Conservation (phyloP, 2,329 filamentous ascomycete genomes). For the Fusarium luffae region DNA sequence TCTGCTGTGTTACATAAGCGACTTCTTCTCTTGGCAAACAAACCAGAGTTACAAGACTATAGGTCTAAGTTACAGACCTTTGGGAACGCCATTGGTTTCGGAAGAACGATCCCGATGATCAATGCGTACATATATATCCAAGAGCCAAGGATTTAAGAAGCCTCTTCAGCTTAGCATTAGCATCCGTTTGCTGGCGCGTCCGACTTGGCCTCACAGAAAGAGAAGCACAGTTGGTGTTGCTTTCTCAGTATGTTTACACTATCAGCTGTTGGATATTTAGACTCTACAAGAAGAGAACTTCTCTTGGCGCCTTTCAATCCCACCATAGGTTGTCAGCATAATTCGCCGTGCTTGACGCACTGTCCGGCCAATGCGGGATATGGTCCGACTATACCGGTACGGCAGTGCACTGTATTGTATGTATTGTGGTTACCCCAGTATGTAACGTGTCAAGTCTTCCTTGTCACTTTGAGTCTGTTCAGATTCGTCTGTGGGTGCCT, state of each 20-base stretch:
- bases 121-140: neutral
- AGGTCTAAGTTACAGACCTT: slow-evolving; percentile 2
- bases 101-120: slow-evolving; percentile 1
- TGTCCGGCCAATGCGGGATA: slow-evolving; percentile 6
- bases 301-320: slow-evolving; percentile 6
- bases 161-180: neutral
- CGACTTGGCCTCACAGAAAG: neutral
- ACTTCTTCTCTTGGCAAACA: neutral
- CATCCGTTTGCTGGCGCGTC: neutral
- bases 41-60: neutral
- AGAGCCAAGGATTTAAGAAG: neutral
- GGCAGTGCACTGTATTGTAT: neutral
- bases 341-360: slow-evolving; percentile 10
- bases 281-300: neutral
- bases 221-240: neutral
- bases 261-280: neutral
- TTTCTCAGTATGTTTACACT: neutral
- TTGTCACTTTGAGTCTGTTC: slow-evolving; percentile 33
- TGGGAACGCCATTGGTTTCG: slow-evolving; percentile 1
- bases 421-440: slow-evolving; percentile 28
- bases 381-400: neutral
- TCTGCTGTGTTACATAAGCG: neutral
- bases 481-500: slow-evolving; percentile 26
- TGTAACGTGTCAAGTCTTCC: slow-evolving; percentile 38
- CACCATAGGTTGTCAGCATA: neutral